Evolutionary conservation across 2,329 filamentous ascomycete species (phyloP), one percentile per base, ranked within the genome.

Genomic region (Graphium sp.): DNA sequence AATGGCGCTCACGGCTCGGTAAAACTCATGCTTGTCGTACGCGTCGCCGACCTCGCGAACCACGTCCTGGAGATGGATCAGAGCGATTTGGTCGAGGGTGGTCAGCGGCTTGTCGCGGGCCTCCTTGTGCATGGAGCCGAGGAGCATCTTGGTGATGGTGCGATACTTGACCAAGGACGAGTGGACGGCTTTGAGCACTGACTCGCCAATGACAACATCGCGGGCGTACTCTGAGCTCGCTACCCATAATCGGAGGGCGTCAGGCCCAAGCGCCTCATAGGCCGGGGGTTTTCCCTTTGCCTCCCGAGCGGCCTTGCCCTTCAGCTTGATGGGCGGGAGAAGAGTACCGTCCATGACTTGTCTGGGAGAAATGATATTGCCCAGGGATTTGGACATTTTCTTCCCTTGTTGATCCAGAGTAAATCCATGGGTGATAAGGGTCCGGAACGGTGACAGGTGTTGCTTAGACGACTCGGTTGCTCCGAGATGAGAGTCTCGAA

Each of bases 331-430:
- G 1, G 75, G 72, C 5, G 79, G 78, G 10, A 91, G 53, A 8
- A 93, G 58, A 4, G 74, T 72, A 6, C 87, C 87, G 29, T 82
- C 70, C 60, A 94, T 89, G 38, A 98, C 84, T 36, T 93, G 63
- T 6, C 68, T 59, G 0, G 87, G 85, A 0, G 71, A 65, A 32
- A 95, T 73, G 17, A 80, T 75, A 44, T 98, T 98, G 11, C 89
- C 89, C 2, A 94, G 56, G 0, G 84, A 94, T 51, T 98, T 98
- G 47, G 85, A 94, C 89, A 98, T 98, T 51, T 98, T 98, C 46
- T 81, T 83, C n/a, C 85, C 85, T 20, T 79, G 58, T 28, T 77
- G 66, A 42, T 98, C 89, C 3, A 98, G 67, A 0, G 83, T 85
- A 47, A 98, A 98, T 1, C 89, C 89, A 46, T 98, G 89, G 0